A percentile compares a stretch with the other conserved stretches of the same genome.
phyloP scores from a whole-genome alignment of 2,329 filamentous ascomycete species.

The Purpureocillium lavendulum region DNA sequence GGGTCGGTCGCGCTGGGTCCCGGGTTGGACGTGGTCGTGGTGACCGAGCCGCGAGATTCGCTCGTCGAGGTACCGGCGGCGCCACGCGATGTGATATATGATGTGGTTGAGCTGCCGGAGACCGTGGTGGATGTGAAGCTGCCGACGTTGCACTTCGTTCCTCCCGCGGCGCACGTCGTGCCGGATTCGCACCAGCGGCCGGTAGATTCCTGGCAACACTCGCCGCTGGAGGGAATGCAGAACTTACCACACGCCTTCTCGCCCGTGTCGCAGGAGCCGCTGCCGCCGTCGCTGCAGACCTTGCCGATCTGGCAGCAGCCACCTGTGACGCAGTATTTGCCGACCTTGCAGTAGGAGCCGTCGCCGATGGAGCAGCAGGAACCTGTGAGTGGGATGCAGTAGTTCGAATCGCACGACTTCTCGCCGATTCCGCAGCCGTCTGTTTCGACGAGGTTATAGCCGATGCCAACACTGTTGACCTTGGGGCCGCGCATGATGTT shows the following conservation, averaged over 20 bases:
- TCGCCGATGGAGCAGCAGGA: slow-evolving; percentile 16
- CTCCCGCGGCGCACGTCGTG: slow-evolving; percentile 5
- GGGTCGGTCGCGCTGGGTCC: no score
- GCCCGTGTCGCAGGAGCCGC: neutral
- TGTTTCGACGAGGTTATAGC: slow-evolving; percentile 10
- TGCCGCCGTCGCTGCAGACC: slow-evolving; percentile 9
- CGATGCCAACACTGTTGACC: slow-evolving; percentile 8
- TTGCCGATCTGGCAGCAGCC: slow-evolving; percentile 22
- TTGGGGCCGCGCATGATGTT: slow-evolving; percentile 2
- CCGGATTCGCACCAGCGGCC: slow-evolving; percentile 12
- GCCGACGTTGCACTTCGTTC: slow-evolving; percentile 5
- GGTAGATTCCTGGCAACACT: slow-evolving; percentile 11
- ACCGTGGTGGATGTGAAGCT: no score
- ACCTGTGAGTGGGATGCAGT: slow-evolving; percentile 20
- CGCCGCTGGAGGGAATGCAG: slow-evolving; percentile 12
- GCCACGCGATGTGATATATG: no score
- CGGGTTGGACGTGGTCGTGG: no score
- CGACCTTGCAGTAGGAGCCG: slow-evolving; percentile 7
- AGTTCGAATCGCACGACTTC: slow-evolving; percentile 15
- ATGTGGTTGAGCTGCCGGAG: no score
- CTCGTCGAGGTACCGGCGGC: no score
- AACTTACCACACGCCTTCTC: slow-evolving; percentile 11
- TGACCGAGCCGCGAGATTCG: no score
- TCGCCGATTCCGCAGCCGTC: slow-evolving; percentile 13
- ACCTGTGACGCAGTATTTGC: slow-evolving; percentile 5